phyloP scores from a whole-genome alignment of 371 early-diverging fungal genomes.

The Mortierella sp. region DNA sequence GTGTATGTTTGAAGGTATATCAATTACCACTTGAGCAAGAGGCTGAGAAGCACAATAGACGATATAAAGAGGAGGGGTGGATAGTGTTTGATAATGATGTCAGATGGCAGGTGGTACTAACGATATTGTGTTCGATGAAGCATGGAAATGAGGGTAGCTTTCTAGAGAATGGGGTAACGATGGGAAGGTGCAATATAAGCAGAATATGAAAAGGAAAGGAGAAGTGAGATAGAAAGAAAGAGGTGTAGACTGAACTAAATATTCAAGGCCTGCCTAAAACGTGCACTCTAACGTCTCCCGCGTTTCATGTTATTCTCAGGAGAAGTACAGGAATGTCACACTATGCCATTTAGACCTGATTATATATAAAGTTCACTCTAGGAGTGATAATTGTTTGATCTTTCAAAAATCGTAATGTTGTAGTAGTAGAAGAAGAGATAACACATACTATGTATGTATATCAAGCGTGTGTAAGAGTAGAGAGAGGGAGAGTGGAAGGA shows the following conservation, averaged over 20 bases:
- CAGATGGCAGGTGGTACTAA: neutral
- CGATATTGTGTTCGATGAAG: neutral
- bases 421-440: neutral
- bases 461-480: neutral
- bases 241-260: neutral
- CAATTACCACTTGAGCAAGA: neutral
- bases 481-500: neutral
- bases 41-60: neutral
- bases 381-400: conserved; percentile 16
- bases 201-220: neutral
- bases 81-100: neutral
- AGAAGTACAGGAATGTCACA: conserved; percentile 8
- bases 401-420: neutral
- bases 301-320: conserved; percentile 29
- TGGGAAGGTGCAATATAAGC: too few species aligned
- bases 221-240: neutral
- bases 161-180: too few species aligned
- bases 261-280: neutral
- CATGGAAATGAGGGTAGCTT: neutral
- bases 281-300: conserved; percentile 17
- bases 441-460: neutral
- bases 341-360: neutral
- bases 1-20: neutral
- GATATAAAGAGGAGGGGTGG: neutral
- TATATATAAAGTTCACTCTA: neutral